Evolutionary conservation across 2,329 filamentous ascomycete genomes (phyloP).

Genomic region (Penicillium digitatum): DNA sequence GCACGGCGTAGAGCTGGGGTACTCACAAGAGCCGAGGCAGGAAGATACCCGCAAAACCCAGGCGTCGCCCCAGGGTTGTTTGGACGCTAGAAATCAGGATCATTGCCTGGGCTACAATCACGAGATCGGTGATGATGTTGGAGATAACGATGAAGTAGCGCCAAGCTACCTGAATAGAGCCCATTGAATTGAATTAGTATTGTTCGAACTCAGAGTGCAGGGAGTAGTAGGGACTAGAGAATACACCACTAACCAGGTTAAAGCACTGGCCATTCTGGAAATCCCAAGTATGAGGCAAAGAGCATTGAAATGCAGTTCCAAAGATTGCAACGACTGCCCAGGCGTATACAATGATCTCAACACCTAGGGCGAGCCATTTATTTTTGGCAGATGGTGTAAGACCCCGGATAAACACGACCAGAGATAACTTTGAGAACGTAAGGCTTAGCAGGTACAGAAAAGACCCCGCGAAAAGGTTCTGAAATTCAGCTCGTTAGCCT

Average conservation of each 20-base stretch:
- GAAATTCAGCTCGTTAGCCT: not conserved
- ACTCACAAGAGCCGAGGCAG: slow-evolving; percentile 21
- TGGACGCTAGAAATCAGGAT: slow-evolving; percentile 21
- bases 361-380: slow-evolving; percentile 11
- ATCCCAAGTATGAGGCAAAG: slow-evolving; percentile 17
- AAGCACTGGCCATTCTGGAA: slow-evolving; percentile 19
- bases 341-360: slow-evolving; percentile 12
- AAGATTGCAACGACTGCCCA: slow-evolving; percentile 16
- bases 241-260: slow-evolving; percentile 14
- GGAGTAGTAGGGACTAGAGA: not conserved
- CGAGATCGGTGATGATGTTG: slow-evolving; percentile 22
- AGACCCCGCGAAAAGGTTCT: slow-evolving; percentile 22
- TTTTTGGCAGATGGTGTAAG: slow-evolving; percentile 20
- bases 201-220: not conserved
- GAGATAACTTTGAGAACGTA: slow-evolving; percentile 23
- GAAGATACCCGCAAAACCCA: slow-evolving; percentile 22
- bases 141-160: slow-evolving; percentile 17
- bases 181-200: not conserved
- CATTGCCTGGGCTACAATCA: slow-evolving; percentile 22
- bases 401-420: slow-evolving; percentile 21
- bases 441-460: slow-evolving; percentile 22
- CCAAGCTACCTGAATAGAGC: slow-evolving; percentile 11
- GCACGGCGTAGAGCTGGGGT: not conserved
- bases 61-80: slow-evolving; percentile 16
- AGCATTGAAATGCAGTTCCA: slow-evolving; percentile 21